Percentiles rank a stretch among this genome's conserved stretches.
These are phyloP conservation scores for Penicillium taxi DNA, from an alignment of 495 filamentous ascomycete species.

Conservation along the genomic window DNA sequence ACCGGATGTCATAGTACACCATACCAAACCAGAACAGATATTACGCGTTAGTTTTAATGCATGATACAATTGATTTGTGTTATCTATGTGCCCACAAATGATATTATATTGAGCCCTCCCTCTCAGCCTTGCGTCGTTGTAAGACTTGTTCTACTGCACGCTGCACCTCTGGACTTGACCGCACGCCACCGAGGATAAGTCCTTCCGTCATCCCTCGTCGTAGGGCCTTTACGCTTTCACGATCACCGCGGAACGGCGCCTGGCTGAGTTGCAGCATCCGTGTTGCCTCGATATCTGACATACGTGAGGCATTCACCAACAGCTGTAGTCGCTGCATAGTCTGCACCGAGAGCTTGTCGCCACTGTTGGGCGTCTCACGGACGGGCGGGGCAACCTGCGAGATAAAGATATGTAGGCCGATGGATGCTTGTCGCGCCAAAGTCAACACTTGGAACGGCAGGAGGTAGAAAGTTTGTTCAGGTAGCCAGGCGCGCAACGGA, in stretches of 20 bases:
- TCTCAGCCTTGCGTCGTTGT: constrained; percentile 40
- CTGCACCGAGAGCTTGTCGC: constrained; percentile 22
- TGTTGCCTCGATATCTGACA: constrained; percentile 57
- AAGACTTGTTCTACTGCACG: constrained; percentile 60
- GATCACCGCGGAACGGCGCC: constrained; percentile 72
- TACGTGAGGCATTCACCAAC: constrained; percentile 39
- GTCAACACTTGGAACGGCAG: constrained; percentile 81
- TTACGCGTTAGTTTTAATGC: no score
- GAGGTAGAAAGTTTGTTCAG: constrained; percentile 47
- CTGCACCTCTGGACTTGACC: constrained; percentile 65
- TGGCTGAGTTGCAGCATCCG: constrained; percentile 68
- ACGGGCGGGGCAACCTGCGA: constrained; percentile 55
- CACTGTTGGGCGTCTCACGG: not conserved
- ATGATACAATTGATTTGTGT: no score
- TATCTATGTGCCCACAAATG: no score
- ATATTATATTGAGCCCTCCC: no score
- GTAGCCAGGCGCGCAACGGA: constrained; percentile 49
- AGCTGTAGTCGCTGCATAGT: constrained; percentile 36
- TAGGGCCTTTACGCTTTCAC: constrained; percentile 48
- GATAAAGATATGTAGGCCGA: constrained; percentile 85
- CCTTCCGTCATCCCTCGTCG: constrained; percentile 65
- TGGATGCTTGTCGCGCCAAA: constrained; percentile 64
- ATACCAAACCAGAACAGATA: no score
- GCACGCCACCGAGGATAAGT: constrained; percentile 65
- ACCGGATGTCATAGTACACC: no score